Evolutionary conservation across 352 stramenopile species (phyloP), one percentile per base, ranked within the genome.

Genomic region (Phytophthora colocasiae): DNA sequence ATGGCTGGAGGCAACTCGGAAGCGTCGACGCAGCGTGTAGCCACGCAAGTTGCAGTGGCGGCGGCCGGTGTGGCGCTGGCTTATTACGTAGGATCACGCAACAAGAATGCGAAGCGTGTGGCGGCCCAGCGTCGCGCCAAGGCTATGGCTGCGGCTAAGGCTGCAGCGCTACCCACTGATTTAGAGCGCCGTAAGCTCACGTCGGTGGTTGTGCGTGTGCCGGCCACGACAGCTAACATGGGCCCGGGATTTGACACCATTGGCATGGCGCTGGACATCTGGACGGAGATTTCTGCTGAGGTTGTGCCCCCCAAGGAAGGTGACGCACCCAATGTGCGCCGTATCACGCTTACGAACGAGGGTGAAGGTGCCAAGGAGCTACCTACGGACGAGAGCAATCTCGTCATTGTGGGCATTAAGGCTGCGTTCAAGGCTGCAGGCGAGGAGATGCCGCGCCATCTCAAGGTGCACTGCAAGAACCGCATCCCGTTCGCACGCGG

Each of bases 181-280:
- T 36, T 65, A 31, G 72, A 81, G 39, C 63, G 63, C 39, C 66
- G 52, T 24, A 91, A 89, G 67, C 72, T 90, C 45, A 92, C 83
- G 66, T 95, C 85, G 4, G 98, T 99, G 14, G 98, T 98, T n/a
- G 97, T 99, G 53, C 87, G 97, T 34, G 98, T 99, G 64, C 98
- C 98, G 11, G 98, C 98, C 17, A 99, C 96, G 54, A 99, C 97
- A 5, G 98, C 98, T 57, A 99, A 99, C 81, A 95, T 99, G 88
- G 98, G 98, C 1, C 97, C 98, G 2, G 98, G 98, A 60, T 99
- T 98, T 66, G 97, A 99, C 75, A 99, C 95, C 54, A 98, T 99
- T 69, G 97, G 96, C 44, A 98, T 99, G 89, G 97, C 97, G 11
- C 90, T 99, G 26, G 97, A 99, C 82, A 98, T 99, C 60, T 99